Evolutionary conservation across 345 rosid species (phyloP).

Genomic region (Hibiscus tridactylites): DNA sequence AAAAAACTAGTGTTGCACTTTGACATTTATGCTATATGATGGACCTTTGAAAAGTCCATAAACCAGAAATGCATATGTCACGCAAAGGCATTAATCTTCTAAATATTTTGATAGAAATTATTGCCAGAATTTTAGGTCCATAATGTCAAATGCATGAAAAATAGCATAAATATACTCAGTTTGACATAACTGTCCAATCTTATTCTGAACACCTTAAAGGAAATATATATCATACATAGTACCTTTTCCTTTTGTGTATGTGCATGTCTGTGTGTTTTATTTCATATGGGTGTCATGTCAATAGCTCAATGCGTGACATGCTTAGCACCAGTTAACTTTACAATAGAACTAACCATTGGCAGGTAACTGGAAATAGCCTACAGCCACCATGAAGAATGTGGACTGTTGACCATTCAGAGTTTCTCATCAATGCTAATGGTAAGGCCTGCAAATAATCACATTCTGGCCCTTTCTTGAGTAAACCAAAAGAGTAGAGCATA

Average conservation of each 20-base stretch:
- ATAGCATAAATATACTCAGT: background rate
- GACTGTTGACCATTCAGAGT: background rate
- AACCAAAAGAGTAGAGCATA: background rate
- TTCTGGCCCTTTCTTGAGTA: background rate
- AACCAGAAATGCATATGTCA: background rate
- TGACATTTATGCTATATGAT: background rate
- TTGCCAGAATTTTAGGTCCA: background rate
- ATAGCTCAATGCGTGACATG: background rate
- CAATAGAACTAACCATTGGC: background rate
- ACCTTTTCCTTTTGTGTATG: background rate
- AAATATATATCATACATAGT: background rate
- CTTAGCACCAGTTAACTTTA: background rate
- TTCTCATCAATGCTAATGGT: background rate
- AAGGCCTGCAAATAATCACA: background rate
- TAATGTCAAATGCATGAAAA: background rate
- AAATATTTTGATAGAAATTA: background rate
- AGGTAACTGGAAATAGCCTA: background rate
- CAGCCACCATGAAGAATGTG: background rate
- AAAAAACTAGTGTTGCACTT: background rate
- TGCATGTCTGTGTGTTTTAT: background rate
- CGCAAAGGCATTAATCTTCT: background rate
- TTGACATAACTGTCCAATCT: background rate
- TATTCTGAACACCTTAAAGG: background rate
- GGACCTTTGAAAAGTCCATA: background rate
- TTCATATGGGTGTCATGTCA: background rate